Conservation (phyloP, 2,329 filamentous ascomycete genomes). For the Diaporthe eres region DNA sequence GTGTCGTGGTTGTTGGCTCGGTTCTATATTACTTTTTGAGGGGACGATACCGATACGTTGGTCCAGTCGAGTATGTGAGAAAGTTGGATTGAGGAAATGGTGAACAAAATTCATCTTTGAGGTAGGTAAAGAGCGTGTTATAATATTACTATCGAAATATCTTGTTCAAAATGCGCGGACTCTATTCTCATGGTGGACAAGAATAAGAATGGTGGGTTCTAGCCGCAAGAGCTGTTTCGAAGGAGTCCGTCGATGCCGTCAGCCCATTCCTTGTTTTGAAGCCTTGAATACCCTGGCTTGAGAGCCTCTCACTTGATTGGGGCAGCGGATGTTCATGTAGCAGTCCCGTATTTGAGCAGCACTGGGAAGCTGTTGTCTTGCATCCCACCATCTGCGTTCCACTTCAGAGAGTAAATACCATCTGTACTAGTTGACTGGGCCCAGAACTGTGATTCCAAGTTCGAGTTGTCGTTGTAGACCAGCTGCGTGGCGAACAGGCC, state of each 20-base stretch:
- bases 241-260: background rate
- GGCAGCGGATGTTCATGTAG: background rate
- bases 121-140: background rate
- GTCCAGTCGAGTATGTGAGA: slow-evolving; percentile 25
- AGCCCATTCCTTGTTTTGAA: background rate
- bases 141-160: background rate
- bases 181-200: background rate
- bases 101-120: background rate
- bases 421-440: slow-evolving; percentile 35
- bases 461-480: slow-evolving; percentile 44
- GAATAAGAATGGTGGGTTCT: background rate
- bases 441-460: slow-evolving; percentile 45
- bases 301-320: background rate
- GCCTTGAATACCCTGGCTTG: no score
- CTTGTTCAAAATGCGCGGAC: background rate
- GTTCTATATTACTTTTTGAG: slow-evolving; percentile 35
- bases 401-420: slow-evolving; percentile 29
- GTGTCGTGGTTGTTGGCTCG: slow-evolving; percentile 32
- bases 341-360: slow-evolving; percentile 2
- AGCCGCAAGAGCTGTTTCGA: background rate
- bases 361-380: slow-evolving; percentile 23
- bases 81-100: background rate
- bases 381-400: slow-evolving; percentile 11
- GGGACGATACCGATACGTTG: background rate
- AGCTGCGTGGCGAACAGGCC: slow-evolving; percentile 44